phyloP scores from a whole-genome alignment of 1,284 basidiomycete species.

The Rhodotorula sp. region DNA sequence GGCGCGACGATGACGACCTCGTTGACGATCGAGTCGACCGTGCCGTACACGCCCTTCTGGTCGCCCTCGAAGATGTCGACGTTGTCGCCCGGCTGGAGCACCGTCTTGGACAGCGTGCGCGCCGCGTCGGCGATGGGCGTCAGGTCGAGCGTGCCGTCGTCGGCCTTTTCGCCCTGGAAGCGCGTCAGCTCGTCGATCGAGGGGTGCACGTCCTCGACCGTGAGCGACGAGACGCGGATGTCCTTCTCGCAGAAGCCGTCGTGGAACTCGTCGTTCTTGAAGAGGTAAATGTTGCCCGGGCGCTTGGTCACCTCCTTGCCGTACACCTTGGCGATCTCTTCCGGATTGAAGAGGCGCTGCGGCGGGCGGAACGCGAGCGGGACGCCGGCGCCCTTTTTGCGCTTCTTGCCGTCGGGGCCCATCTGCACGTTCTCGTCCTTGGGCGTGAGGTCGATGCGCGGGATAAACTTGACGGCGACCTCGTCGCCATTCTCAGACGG shows the following conservation, averaged over 20 bases:
- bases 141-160: slow-evolving; percentile 47
- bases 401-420: slow-evolving; percentile 58
- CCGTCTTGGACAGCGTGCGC: slow-evolving; percentile 78
- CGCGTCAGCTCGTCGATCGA: slow-evolving; percentile 94
- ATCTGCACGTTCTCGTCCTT: slow-evolving; percentile 62
- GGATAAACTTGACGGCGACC: slow-evolving; percentile 89
- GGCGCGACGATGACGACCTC: slow-evolving; percentile 84
- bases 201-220: slow-evolving; percentile 87
- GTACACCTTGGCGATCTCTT: slow-evolving; percentile 87
- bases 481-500: slow-evolving; percentile 91
- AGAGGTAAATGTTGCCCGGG: slow-evolving; percentile 69
- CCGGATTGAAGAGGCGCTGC: slow-evolving; percentile 88
- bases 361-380: slow-evolving; percentile 71
- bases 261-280: slow-evolving; percentile 89
- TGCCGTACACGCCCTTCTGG: slow-evolving; percentile 87
- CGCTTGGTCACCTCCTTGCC: slow-evolving; percentile 70
- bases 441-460: slow-evolving; percentile 93
- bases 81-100: slow-evolving; percentile 95
- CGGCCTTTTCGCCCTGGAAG: slow-evolving; percentile 58
- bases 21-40: slow-evolving; percentile 82
- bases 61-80: slow-evolving; percentile 98
- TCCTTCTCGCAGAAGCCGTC: slow-evolving; percentile 98
- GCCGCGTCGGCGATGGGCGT: slow-evolving; percentile 89
- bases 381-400: slow-evolving; percentile 58
- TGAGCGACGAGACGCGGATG: slow-evolving; percentile 76